Evolutionary conservation across 768 basidiomycete genomes (phyloP), one percentile per base, ranked within the genome.

Genomic region (Tylopilus sp.): DNA sequence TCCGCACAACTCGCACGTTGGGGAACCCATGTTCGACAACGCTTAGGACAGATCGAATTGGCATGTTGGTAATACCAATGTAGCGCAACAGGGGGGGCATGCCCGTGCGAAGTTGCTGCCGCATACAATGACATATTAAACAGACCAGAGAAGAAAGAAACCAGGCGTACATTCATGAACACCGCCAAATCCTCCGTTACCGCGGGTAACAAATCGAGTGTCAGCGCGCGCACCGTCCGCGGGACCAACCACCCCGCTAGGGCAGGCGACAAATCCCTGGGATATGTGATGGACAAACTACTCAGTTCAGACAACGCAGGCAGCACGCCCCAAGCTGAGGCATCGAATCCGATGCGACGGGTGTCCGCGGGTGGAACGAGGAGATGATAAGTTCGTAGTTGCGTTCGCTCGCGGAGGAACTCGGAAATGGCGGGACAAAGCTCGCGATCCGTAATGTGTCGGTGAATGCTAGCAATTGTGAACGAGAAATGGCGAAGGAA

Each of bases 211-310:
- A 70, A 48, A 36, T 80, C 79, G 35, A 83, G 60, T 13, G 71
- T 71, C 45, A 85, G 61, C 13, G 79, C 76, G 6, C 67, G 64
- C 3, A 85, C 75, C 33, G 58, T 73, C 22, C 80, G 64, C 8
- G 86, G 86, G 30, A 89, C 76, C 25, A 88, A 69, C 84, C 85
- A 87, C 41, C 80, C 75, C 8, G 85, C 84, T 18, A 88, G 68
- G 2, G 81, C 78, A 0, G 83, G 75, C 1, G 82, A 75, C 35
- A 88, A 66, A 62, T 86, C 85, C 53, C 72, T 69, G 2, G 86
- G 86, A 58, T 86, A 79, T 5, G 79, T 80, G 48, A 86, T 83
- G 46, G 72, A 75, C 49, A 88, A 63, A 35, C 73, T 75, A n/a
- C 68, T 75, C 45, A 89, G 64, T 12, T 72, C 72, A 17, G 69